phyloP scores from a whole-genome alignment of 257 asterid genomes.

The Jaltomata sinuosa region DNA sequence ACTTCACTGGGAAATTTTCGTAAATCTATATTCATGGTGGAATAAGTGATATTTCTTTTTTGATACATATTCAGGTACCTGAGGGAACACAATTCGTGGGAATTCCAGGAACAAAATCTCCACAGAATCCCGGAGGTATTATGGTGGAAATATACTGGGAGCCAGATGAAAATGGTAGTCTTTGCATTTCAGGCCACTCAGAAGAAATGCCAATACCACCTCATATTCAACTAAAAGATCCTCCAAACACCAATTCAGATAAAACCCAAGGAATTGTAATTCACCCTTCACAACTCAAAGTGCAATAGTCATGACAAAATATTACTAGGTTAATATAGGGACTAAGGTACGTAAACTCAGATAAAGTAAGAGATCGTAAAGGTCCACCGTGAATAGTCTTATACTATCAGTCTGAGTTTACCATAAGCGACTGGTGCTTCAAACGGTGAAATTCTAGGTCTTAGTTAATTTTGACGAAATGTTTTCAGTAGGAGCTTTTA shows the following conservation, averaged over 20 bases:
- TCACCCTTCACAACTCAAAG: slow-evolving; percentile 48
- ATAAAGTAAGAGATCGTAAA: not conserved
- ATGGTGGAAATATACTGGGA: slow-evolving; percentile 90
- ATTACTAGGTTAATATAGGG: not conserved
- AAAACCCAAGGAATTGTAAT: slow-evolving; percentile 48
- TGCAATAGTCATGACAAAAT: not conserved
- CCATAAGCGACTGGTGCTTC: not conserved
- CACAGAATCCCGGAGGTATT: slow-evolving; percentile 38
- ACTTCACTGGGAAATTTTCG: not conserved
- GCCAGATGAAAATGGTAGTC: slow-evolving; percentile 77
- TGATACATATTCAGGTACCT: slow-evolving; percentile 34
- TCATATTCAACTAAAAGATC: slow-evolving; percentile 25
- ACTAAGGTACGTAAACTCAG: not conserved
- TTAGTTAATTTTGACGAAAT: not conserved
- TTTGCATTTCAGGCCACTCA: slow-evolving; percentile 67
- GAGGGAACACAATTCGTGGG: slow-evolving; percentile 67
- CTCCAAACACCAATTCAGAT: slow-evolving; percentile 20
- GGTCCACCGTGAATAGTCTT: not conserved
- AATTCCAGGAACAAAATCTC: slow-evolving; percentile 59
- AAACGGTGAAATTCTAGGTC: not conserved
- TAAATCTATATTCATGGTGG: not conserved
- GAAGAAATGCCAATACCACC: slow-evolving; percentile 50
- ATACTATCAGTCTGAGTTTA: not conserved
- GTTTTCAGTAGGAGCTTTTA: not conserved
- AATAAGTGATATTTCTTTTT: not conserved